These are phyloP conservation scores for Penicillium sumatraense DNA, from an alignment of 2,329 filamentous ascomycete genomes.

Conservation along the genomic window DNA sequence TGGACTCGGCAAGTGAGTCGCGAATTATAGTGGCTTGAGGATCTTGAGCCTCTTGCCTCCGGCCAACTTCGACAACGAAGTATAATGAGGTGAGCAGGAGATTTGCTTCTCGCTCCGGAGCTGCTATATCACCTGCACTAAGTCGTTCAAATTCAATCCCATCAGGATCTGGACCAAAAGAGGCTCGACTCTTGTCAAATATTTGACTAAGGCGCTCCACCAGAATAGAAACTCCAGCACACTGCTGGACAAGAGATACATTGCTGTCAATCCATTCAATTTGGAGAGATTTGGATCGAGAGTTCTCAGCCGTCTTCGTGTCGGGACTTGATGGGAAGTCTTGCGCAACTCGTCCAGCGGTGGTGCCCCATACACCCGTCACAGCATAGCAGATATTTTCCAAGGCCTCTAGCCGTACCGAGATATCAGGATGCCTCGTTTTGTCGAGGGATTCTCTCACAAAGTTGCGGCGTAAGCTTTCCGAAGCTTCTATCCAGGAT, in stretches of 20 bases:
- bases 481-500: slow-evolving; percentile 70
- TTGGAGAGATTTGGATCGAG: slow-evolving; percentile 54
- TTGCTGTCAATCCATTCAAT: slow-evolving; percentile 53
- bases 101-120: slow-evolving; percentile 47
- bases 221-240: slow-evolving; percentile 40
- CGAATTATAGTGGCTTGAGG: slow-evolving; percentile 28
- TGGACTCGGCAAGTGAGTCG: slow-evolving; percentile 56
- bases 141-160: slow-evolving; percentile 37
- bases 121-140: slow-evolving; percentile 39
- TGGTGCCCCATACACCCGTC: slow-evolving; percentile 72
- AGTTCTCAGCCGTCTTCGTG: slow-evolving; percentile 45
- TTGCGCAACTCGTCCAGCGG: slow-evolving; percentile 55
- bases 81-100: slow-evolving; percentile 50
- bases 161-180: slow-evolving; percentile 28
- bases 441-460: slow-evolving; percentile 42
- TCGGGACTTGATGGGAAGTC: slow-evolving; percentile 37
- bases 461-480: slow-evolving; percentile 53
- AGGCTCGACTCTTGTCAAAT: slow-evolving; percentile 43
- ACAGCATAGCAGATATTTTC: slow-evolving; percentile 58
- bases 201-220: slow-evolving; percentile 43
- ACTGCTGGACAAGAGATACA: slow-evolving; percentile 43
- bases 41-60: slow-evolving; percentile 39
- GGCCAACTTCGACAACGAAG: slow-evolving; percentile 46
- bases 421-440: slow-evolving; percentile 44
- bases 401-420: slow-evolving; percentile 50